These are phyloP conservation scores for Pichia scutulata DNA, from an alignment of 805 yeast genomes.

Conservation along the genomic window DNA sequence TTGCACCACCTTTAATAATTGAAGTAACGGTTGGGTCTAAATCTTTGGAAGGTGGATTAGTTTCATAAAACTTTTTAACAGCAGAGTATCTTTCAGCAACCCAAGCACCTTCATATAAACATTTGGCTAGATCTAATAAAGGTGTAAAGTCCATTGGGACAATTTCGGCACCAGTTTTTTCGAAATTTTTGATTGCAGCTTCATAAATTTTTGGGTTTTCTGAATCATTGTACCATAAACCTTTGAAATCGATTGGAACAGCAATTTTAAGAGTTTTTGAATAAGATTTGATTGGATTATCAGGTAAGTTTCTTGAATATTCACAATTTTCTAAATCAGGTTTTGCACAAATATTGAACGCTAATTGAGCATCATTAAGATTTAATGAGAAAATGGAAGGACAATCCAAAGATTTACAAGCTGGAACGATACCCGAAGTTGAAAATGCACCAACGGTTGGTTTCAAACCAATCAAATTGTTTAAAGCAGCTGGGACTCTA, in stretches of 20 bases:
- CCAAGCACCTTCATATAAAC: conserved; percentile 98
- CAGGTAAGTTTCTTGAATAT: conserved; percentile 72
- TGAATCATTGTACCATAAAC: conserved; percentile 68
- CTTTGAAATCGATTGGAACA: conserved; percentile 58
- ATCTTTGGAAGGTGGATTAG: conserved; percentile 60
- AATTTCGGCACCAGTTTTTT: conserved; percentile 48
- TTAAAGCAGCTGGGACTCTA: conserved; percentile 92
- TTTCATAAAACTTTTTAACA: conserved; percentile 58
- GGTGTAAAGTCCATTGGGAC: conserved; percentile 66
- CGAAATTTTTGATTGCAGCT: conserved; percentile 49
- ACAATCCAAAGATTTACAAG: conserved; percentile 91
- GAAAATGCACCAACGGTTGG: conserved; percentile 89
- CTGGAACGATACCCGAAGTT: conserved; percentile 91
- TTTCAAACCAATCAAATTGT: conserved; percentile 85
- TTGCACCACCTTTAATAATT: conserved; percentile 73
- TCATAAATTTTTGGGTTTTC: conserved; percentile 67
- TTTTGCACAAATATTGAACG: conserved; percentile 63
- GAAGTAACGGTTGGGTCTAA: conserved; percentile 78
- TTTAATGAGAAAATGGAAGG: conserved; percentile 78
- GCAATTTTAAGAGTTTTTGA: conserved; percentile 60
- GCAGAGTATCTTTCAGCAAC: conserved; percentile 93
- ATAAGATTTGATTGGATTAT: conserved; percentile 53
- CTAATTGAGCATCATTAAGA: conserved; percentile 74
- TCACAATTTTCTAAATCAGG: conserved; percentile 65
- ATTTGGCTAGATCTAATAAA: conserved; percentile 71